Base-by-base conservation (phyloP, 2,329 filamentous ascomycete species). In the Ophiostoma ulmi region DNA sequence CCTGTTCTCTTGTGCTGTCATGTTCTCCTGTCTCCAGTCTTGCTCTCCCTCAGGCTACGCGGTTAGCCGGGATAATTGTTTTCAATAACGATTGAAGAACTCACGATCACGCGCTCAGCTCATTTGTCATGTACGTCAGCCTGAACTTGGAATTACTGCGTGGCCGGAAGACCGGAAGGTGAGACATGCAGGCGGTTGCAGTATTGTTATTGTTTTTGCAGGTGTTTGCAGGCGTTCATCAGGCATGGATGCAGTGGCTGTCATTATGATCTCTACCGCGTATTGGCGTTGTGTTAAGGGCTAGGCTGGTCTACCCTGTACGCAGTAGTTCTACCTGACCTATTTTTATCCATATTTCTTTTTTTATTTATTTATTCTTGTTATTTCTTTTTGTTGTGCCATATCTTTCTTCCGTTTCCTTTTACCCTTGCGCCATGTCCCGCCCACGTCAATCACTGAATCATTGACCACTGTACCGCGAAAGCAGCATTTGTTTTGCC, bases 341-440 rank as follows among this genome's bases (percentile, higher is more conserved):
- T 63, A 63, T 63, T 63, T 63, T 63, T 63, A 63, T 63, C 26
- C 14, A 63, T 36, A 20, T 63, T 63, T 5, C 58, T 63, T 63
- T 20, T 48, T 48, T 17, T n/a, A 1, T 5, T 5, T 48, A 17
- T 55, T 7, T 22, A 1, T 55, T 17, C 44, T 48, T 14, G 13
- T 26, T 7, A 58, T 58, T 8, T 58, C 44, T 48, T 48, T 20
- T 39, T 20, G 17, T 48, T 13, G 11, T 44, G 38, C 11, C 38
- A 5, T 20, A 6, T 20, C 44, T 20, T 48, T 17, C 17, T 48
- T 17, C 5, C 10, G 38, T 39, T 39, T 39, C 38, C 38, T 39
- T 31, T 31, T 39, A 11, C 41, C 41, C 44, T 48, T 48, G 44
- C n/a, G 44, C 17, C 44, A 48, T 48, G 44, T 48, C 44, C n/a